These are phyloP conservation scores for Sicyos baderoa DNA, from an alignment of 306 rosid genomes.

Conservation along the genomic window DNA sequence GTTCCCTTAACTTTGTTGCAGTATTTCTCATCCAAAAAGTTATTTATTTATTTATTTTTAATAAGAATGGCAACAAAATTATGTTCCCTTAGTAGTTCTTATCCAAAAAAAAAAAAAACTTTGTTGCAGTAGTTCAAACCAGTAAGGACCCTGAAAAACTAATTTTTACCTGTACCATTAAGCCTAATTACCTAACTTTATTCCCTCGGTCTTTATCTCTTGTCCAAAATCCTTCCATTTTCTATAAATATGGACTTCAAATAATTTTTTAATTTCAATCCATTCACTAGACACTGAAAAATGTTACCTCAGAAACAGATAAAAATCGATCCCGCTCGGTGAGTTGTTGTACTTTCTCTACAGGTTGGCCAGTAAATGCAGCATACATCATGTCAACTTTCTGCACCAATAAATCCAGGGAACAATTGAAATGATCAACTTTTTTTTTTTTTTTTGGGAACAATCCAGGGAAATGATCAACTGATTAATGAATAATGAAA, in stretches of 20 bases:
- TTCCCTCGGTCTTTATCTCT: background rate
- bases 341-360: conserved; percentile 80
- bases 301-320: conserved; percentile 73
- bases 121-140: background rate
- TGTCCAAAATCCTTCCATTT: background rate
- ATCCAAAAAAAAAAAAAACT: too few species aligned
- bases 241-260: background rate
- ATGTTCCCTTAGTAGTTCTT: background rate
- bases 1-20: background rate
- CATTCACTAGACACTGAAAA: background rate
- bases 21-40: background rate
- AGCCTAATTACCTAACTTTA: background rate
- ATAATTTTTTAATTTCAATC: background rate
- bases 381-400: conserved; percentile 83
- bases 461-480: conserved; percentile 5
- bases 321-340: conserved; percentile 88
- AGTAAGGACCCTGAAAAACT: background rate
- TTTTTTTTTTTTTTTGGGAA: too few species aligned
- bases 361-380: conserved; percentile 79
- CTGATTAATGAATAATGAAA: background rate
- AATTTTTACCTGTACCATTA: background rate
- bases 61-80: too few species aligned
- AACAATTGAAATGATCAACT: conserved; percentile 9
- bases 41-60: too few species aligned
- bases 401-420: conserved; percentile 36